Base-by-base conservation (phyloP, 805 yeast species). In the Jamesozyma piceae region DNA sequence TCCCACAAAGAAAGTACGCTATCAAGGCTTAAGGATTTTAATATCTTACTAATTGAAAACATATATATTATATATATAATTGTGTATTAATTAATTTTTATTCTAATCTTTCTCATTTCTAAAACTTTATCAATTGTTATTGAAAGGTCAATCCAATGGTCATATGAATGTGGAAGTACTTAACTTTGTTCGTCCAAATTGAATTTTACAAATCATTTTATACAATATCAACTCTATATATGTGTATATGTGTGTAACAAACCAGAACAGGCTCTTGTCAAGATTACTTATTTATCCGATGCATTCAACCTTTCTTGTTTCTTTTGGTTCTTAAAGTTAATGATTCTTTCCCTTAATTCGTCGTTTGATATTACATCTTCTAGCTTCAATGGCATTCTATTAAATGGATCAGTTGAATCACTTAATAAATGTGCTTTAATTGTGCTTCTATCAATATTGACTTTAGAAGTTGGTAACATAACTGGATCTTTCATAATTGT, bases 1-100 rank as follows among this genome's bases (percentile, higher is more conserved):
- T 82, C 95, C 97, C 99, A 71, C 90, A 83, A 77, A 88, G 95
- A 82, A 84, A 83, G 77, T 92, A 77, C 76, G 98, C 97, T 72
- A 85, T 92, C 78, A 90, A 90, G 83, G 98, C 97, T 77, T 90
- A 83, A 80, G 56, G 36, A 34, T 35, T 38, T 38, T 32, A 19
- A 38, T 21, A 30, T 37, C 31, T 37, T 29, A 10, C 22, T 37
- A 34, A 28, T 39, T 21, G 24, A n/a, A n/a, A n/a, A 33, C 5
- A 21, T 28, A 32, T 39, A 9, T n/a, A 26, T 13, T 13, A 31
- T 45, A 27, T 33, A 33, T 27, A 35, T 30, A n/a, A 37, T n/a
- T 27, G 20, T 35, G 28, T 36, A 39, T 41, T n/a, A 27, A 20
- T 35, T 35, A 37, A 35, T 31, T 14, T 26, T 19, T 42, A 22